Base-by-base conservation (phyloP, 345 rosid species). In the Chamaenerion angustifolium region DNA sequence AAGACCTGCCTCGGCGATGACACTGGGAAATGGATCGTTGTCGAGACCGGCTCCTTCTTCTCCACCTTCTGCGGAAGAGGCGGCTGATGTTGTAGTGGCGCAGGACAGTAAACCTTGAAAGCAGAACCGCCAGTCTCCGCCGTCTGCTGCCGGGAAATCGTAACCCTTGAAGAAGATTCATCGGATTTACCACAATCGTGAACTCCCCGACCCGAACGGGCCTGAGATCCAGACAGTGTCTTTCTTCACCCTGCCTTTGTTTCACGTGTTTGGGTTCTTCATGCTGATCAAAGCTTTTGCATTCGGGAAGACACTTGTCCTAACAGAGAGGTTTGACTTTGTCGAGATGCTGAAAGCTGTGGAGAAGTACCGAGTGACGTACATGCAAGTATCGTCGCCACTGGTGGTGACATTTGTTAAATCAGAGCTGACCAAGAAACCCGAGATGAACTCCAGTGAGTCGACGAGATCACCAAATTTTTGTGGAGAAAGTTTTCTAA, bases 301-400 rank as follows among this genome's bases (percentile, higher is more conserved):
- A 16, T 19, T 56, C 16, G 76, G 79, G 52, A 71, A 65, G 69
- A 74, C 71, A 8, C 18, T 71, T 54, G 76, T 74, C 19, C 54
- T 70, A 55, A 67, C 65, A 68, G 73, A 74, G 51, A 70, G 58
- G 56, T 74, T 74, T 23, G 79, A 74, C 10, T 71, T 74, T 42
- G 69, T 43, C 48, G 64, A 46, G 45, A 70, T 74, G 79, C 16
- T 70, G 46, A 60, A 16, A 52, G 66, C 66, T 1, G 65, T 70
- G 8, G 71, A 83, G 75, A 78, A 66, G 65, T 79, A 79, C 55
- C 68, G 62, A 61, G 70, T 83, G 21, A 70, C 74, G 12, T 64
- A 52, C 58, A 76, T 83, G 79, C 86, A 92, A 51, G 98, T 77
- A 9, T 75, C 98, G 9, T 95, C 94, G 23, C 94, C 95, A 42